Evolutionary conservation across 2,329 filamentous ascomycete genomes (phyloP), one percentile per base, ranked within the genome.

Genomic region (Leptographium radiaticola): DNA sequence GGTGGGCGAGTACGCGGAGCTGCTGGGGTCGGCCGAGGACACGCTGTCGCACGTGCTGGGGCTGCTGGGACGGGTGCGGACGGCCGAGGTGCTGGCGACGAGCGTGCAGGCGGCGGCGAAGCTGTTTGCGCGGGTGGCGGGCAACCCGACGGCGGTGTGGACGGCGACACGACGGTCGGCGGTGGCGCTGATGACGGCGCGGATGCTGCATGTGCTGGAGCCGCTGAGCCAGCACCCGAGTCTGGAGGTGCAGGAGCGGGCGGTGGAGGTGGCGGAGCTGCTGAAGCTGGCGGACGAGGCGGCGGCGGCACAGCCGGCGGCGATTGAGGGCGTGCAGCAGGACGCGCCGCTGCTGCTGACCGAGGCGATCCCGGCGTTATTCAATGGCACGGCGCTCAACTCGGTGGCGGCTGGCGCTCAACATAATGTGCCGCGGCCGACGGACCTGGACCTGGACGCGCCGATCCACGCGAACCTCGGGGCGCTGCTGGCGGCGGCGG

Each of bases 161-260:
- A 86, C 83, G 11, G 66, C 79, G 0, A 81, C 85, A 63, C 76
- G 85, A 54, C 90, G 88, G 65, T 84, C 85, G 0, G 82, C 82
- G 58, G 81, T 86, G 38, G 81, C 85, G 10, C 76, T 97, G 4
- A 73, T 95, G 30, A 82, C 95, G 68, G 86, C 87, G 33, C 81
- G 89, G 2, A 81, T 96, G 8, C 79, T 95, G 20, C 81, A 93
- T 65, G 85, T 87, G 49, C 72, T 95, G 25, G 90, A 97, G 62
- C 80, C 83, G 1, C 69, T 97, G 16, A 81, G 83, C 0, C 75
- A 84, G 43, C 89, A 97, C 65, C 90, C 91, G 0, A 88, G 83
- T 62, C 75, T 98, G 1, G 93, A 98, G 65, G 89, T 98, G 4
- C 93, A 98, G 68, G 93, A 97, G 67, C 81, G 93, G 54, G 86